Conservation (phyloP, 2,329 filamentous ascomycete genomes). For the Cladophialophora exuberans region DNA sequence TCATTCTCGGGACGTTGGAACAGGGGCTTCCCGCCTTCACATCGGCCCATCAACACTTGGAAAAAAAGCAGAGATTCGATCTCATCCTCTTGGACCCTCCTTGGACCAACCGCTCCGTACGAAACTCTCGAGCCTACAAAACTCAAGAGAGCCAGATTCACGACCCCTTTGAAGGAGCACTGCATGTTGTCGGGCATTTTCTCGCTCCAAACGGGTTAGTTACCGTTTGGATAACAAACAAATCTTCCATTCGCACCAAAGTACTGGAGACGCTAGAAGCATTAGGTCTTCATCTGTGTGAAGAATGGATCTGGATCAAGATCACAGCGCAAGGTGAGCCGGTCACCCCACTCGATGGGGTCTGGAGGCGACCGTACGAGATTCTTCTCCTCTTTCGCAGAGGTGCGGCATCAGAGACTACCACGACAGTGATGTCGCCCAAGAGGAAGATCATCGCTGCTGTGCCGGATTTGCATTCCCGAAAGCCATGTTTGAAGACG, state of each 20-base stretch:
- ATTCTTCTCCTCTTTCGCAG: constrained; percentile 55
- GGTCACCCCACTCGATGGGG: constrained; percentile 53
- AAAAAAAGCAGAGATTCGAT: constrained; percentile 50
- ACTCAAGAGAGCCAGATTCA: constrained; percentile 36
- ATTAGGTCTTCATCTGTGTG: constrained; percentile 54
- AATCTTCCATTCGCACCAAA: constrained; percentile 51
- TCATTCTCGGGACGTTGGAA: constrained; percentile 49
- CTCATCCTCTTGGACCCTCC: constrained; percentile 66
- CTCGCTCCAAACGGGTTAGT: constrained; percentile 48
- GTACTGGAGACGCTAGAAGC: constrained; percentile 52
- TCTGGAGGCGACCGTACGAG: constrained; percentile 66
- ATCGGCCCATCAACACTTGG: constrained; percentile 27
- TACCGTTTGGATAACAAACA: constrained; percentile 67
- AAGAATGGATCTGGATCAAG: constrained; percentile 70
- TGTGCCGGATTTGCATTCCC: constrained; percentile 66
- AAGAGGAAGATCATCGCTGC: constrained; percentile 58
- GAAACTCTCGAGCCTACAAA: constrained; percentile 54
- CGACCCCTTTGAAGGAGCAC: constrained; percentile 40
- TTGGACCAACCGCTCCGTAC: constrained; percentile 65
- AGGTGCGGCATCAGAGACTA: constrained; percentile 21
- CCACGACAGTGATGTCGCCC: no score
- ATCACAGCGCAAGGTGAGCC: constrained; percentile 57
- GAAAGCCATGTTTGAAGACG: constrained; percentile 65
- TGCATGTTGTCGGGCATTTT: constrained; percentile 50
- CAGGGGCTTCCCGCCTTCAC: constrained; percentile 36